phyloP scores from a whole-genome alignment of 345 rosid species.

The Syzygium aqueum region DNA sequence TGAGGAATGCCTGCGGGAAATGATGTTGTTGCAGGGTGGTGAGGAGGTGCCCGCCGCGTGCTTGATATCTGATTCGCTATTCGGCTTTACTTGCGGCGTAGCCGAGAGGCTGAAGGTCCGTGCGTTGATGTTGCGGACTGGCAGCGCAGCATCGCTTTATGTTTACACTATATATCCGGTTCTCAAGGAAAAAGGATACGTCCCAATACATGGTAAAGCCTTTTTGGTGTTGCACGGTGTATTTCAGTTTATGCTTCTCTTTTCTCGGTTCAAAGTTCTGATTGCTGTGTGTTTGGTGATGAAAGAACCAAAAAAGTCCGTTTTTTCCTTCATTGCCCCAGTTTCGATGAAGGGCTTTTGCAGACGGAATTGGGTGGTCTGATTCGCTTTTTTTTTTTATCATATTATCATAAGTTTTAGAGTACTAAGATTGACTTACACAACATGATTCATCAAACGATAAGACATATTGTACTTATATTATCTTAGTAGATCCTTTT shows the following conservation, averaged over 20 bases:
- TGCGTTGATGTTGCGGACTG: slow-evolving; percentile 22
- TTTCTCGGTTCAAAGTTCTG: neutral
- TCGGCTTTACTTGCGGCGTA: slow-evolving; percentile 16
- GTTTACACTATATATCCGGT: slow-evolving; percentile 18
- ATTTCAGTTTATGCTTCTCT: neutral
- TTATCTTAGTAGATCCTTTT: neutral
- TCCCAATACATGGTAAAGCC: slow-evolving; percentile 21
- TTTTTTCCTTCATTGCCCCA: neutral
- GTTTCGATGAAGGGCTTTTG: neutral
- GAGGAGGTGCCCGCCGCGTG: slow-evolving; percentile 6
- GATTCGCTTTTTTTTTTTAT: neutral
- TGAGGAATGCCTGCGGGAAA: slow-evolving; percentile 11
- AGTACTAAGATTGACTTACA: neutral
- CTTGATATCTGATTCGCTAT: slow-evolving; percentile 15
- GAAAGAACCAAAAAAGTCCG: neutral
- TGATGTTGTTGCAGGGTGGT: neutral
- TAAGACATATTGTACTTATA: neutral
- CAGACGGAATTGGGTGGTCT: neutral
- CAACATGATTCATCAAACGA: neutral
- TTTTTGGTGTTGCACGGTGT: neutral
- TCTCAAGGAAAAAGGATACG: slow-evolving; percentile 24
- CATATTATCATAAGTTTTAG: neutral
- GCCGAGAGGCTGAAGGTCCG: slow-evolving; percentile 16
- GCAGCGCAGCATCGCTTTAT: slow-evolving; percentile 20
- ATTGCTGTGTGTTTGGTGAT: neutral